These are phyloP conservation scores for Passiflora organensis DNA, from an alignment of 345 rosid species.

Conservation along the genomic window DNA sequence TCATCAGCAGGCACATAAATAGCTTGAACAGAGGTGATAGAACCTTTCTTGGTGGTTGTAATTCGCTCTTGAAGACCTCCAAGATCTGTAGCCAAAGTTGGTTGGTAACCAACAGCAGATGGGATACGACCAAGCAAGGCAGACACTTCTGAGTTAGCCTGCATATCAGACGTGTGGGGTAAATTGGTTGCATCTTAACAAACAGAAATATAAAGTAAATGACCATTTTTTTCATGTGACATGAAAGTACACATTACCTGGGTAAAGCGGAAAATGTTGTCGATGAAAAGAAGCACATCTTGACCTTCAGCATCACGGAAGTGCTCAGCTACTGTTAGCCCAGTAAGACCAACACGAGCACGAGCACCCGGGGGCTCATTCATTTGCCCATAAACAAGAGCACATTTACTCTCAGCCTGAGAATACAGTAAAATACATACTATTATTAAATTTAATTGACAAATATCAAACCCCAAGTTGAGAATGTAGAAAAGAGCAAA, in stretches of 20 bases:
- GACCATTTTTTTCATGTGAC: too few species aligned
- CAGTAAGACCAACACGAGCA: constrained; percentile 99
- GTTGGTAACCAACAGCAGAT: constrained; percentile 99
- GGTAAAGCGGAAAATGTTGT: constrained; percentile 94
- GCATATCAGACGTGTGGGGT: constrained; percentile 5
- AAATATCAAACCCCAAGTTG: not conserved
- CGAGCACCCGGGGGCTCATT: constrained; percentile 99
- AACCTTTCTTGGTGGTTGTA: constrained; percentile 97
- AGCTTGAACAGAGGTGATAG: constrained; percentile 97
- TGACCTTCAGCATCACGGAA: constrained; percentile 99
- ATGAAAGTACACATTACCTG: constrained; percentile 38
- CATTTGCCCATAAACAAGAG: constrained; percentile 99
- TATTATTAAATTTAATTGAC: not conserved
- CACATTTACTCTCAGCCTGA: constrained; percentile 92
- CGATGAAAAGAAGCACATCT: constrained; percentile 96
- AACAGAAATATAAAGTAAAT: not conserved
- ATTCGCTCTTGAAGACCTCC: constrained; percentile 99
- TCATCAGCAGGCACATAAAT: constrained; percentile 99
- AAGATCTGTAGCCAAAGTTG: constrained; percentile 96
- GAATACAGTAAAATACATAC: constrained; percentile 2
- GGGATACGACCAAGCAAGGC: constrained; percentile 99
- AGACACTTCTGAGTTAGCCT: constrained; percentile 99
- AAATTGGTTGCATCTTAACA: constrained; percentile 2
- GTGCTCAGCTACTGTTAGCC: constrained; percentile 93
- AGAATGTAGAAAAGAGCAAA: not conserved